Percentiles rank a stretch among this genome's conserved stretches.
Evolutionary conservation across 1,139 yeast species (phyloP).

Genomic region (Pichia sp.): DNA sequence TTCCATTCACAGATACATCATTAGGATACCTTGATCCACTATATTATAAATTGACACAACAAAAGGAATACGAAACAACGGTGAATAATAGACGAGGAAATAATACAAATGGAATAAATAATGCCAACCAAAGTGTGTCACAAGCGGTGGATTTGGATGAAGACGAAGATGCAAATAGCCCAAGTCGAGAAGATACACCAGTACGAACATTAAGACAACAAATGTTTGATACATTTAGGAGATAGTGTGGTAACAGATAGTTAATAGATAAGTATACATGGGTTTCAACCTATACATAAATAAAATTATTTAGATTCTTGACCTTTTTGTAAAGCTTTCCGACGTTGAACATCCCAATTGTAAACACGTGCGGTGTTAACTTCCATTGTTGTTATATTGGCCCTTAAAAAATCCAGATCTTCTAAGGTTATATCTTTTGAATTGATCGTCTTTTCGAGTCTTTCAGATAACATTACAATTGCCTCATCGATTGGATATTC

Average conservation of each 20-base stretch:
- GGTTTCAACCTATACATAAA: no score
- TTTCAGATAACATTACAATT: slow-evolving; percentile 53
- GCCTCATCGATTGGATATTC: slow-evolving; percentile 93
- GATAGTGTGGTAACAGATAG: slow-evolving; percentile 16
- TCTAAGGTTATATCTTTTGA: slow-evolving; percentile 62
- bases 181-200: slow-evolving; percentile 44
- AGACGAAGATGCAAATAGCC: slow-evolving; percentile 28
- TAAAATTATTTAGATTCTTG: neutral
- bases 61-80: slow-evolving; percentile 28
- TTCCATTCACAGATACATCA: slow-evolving; percentile 57
- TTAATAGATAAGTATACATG: no score
- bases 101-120: slow-evolving; percentile 11
- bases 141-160: slow-evolving; percentile 4
- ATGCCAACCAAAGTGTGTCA: slow-evolving; percentile 5
- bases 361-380: slow-evolving; percentile 93
- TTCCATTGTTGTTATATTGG: slow-evolving; percentile 95
- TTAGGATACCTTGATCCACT: slow-evolving; percentile 35
- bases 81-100: slow-evolving; percentile 16
- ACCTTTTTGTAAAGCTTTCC: slow-evolving; percentile 29
- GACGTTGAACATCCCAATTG: slow-evolving; percentile 91
- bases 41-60: slow-evolving; percentile 14
- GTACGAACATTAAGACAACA: slow-evolving; percentile 55
- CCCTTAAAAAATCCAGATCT: slow-evolving; percentile 83
- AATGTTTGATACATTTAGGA: slow-evolving; percentile 50
- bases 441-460: slow-evolving; percentile 57